Evolutionary conservation across 2,329 filamentous ascomycete species (phyloP).

Genomic region (Penicillium frequentans): DNA sequence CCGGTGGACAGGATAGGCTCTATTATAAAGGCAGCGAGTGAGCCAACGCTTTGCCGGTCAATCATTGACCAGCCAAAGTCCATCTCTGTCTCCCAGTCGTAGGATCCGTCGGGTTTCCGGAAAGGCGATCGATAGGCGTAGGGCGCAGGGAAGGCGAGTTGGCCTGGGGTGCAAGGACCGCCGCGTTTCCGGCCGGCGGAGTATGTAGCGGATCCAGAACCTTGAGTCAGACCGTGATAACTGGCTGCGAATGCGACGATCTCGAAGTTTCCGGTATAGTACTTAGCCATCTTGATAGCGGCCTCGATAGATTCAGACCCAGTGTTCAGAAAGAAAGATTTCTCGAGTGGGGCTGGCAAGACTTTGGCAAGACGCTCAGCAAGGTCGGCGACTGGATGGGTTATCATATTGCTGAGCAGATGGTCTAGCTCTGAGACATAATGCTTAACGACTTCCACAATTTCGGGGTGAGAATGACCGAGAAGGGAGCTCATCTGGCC

Average conservation of each 20-base stretch:
- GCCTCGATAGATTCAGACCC: slow-evolving; percentile 61
- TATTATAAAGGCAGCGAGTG: slow-evolving; percentile 63
- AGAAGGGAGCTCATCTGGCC: slow-evolving; percentile 62
- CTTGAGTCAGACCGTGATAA: slow-evolving; percentile 63
- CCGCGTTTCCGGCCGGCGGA: slow-evolving; percentile 20
- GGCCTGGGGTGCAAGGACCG: slow-evolving; percentile 52
- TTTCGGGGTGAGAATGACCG: slow-evolving; percentile 59
- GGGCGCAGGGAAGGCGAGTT: slow-evolving; percentile 59
- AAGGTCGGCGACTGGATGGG: slow-evolving; percentile 57
- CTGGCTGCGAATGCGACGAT: slow-evolving; percentile 60
- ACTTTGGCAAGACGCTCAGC: slow-evolving; percentile 52
- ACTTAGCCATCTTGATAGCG: slow-evolving; percentile 65
- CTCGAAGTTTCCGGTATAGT: slow-evolving; percentile 65
- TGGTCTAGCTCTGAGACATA: slow-evolving; percentile 58
- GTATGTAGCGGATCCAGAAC: slow-evolving; percentile 51
- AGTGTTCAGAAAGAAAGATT: slow-evolving; percentile 59
- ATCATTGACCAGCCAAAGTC: slow-evolving; percentile 63
- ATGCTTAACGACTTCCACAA: slow-evolving; percentile 53
- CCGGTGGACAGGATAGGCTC: slow-evolving; percentile 61
- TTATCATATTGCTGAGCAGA: slow-evolving; percentile 60
- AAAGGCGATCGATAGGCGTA: slow-evolving; percentile 64
- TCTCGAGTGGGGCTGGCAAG: slow-evolving; percentile 49
- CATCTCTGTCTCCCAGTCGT: slow-evolving; percentile 67
- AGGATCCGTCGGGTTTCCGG: slow-evolving; percentile 57
- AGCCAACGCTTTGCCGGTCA: slow-evolving; percentile 60